Percentiles rank a stretch among this genome's conserved stretches.
These are phyloP conservation scores for Huntiella moniliformis DNA, from an alignment of 2,329 filamentous ascomycete genomes.

Conservation along the genomic window DNA sequence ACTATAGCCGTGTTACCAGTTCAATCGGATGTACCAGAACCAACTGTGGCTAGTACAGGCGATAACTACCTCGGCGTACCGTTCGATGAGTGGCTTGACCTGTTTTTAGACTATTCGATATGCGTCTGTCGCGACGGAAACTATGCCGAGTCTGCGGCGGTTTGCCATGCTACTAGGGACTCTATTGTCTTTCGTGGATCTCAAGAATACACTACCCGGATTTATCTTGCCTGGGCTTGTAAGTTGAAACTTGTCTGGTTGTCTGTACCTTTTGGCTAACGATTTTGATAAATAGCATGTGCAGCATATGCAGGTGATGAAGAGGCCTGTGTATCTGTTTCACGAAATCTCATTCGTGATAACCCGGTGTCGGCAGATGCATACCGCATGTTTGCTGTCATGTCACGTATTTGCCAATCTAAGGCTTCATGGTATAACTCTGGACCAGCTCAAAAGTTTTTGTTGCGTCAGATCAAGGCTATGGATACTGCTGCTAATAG, in stretches of 20 bases:
- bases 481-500: constrained; percentile 43
- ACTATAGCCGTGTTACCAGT: constrained; percentile 11
- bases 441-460: constrained; percentile 72
- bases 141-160: constrained; percentile 55
- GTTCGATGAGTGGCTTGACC: constrained; percentile 71
- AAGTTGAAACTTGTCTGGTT: constrained; percentile 17
- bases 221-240: constrained; percentile 62
- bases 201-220: constrained; percentile 46
- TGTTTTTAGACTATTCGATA: constrained; percentile 77
- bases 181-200: constrained; percentile 68
- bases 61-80: constrained; percentile 54
- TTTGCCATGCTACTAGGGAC: constrained; percentile 58
- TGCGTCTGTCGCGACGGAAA: constrained; percentile 50
- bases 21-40: constrained; percentile 8
- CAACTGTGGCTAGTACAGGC: neutral
- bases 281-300: constrained; percentile 37
- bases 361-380: constrained; percentile 64
- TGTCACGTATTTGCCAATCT: constrained; percentile 60
- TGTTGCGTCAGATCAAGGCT: constrained; percentile 76
- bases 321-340: constrained; percentile 51
- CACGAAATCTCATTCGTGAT: constrained; percentile 70
- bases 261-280: neutral
- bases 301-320: constrained; percentile 67
- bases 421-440: constrained; percentile 59
- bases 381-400: constrained; percentile 62